Conservation (phyloP, 139 green algal species). For the Asterochloris erici region DNA sequence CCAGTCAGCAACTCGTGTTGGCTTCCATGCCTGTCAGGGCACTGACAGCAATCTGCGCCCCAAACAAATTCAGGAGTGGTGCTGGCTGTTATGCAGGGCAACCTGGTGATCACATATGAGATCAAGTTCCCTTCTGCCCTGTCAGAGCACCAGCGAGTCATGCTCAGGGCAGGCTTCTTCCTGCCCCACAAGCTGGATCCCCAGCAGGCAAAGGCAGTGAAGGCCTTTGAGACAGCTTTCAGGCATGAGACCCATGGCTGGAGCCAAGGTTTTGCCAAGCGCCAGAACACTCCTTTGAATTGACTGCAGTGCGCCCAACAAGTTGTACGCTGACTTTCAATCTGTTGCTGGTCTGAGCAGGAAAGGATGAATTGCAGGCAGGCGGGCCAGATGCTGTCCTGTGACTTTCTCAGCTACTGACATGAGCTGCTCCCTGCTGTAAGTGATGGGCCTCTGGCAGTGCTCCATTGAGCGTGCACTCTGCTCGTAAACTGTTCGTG, state of each 20-base stretch:
- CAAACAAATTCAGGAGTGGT: neutral
- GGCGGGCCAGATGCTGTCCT: too few relatives aligned
- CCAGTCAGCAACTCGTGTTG: neutral
- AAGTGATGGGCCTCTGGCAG: too few relatives aligned
- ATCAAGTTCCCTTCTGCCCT: constrained; percentile 64
- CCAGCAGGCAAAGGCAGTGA: constrained; percentile 51
- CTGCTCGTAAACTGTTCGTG: too few relatives aligned
- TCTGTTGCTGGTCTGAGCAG: too few relatives aligned
- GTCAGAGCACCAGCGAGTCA: constrained; percentile 64
- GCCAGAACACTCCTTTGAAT: neutral
- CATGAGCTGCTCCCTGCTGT: too few relatives aligned
- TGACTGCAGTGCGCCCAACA: neutral
- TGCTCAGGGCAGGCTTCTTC: constrained; percentile 64
- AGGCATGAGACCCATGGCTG: constrained; percentile 53
- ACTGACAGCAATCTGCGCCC: too few relatives aligned
- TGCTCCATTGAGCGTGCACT: too few relatives aligned
- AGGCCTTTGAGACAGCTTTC: constrained; percentile 56
- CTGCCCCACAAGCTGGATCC: constrained; percentile 40
- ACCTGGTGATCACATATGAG: constrained; percentile 63
- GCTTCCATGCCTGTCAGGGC: too few relatives aligned
- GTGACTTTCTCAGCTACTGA: too few relatives aligned
- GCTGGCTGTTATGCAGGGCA: constrained; percentile 26
- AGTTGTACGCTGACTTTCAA: neutral
- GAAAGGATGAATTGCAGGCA: too few relatives aligned
- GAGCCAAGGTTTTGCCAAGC: constrained; percentile 27